These are phyloP conservation scores for Salix brachista DNA, from an alignment of 345 rosid species.

Conservation along the genomic window DNA sequence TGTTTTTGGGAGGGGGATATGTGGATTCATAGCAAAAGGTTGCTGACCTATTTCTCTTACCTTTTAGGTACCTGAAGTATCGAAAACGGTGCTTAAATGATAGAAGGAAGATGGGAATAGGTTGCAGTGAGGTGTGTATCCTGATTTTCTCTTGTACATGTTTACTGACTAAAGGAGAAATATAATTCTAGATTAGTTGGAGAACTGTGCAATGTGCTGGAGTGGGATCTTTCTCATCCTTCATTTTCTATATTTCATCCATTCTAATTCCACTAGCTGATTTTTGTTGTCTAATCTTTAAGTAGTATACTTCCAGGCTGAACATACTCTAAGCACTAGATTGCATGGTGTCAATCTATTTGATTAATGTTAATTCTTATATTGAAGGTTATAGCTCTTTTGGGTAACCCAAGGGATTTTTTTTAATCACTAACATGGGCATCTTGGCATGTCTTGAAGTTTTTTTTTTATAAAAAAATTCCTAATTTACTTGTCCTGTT, in stretches of 20 bases:
- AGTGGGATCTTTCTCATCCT: not conserved
- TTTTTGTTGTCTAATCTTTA: not conserved
- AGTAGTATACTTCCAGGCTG: not conserved
- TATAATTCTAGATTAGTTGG: not conserved
- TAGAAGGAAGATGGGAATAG: conserved; percentile 82
- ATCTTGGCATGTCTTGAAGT: not conserved
- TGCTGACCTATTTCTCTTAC: conserved; percentile 24
- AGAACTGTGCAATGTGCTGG: not conserved
- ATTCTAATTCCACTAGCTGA: not conserved
- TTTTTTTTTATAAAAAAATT: not conserved
- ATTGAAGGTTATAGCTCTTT: not conserved
- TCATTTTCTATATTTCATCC: not conserved
- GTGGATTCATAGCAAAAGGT: not conserved
- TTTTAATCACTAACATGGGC: not conserved
- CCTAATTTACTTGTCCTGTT: not conserved
- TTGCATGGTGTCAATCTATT: not conserved
- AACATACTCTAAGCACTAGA: not conserved
- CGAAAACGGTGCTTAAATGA: conserved; percentile 87
- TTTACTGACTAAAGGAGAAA: not conserved
- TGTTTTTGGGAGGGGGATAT: not conserved
- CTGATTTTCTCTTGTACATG: not conserved
- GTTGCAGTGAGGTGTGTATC: conserved; percentile 83
- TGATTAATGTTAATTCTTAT: not conserved
- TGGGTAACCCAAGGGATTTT: not conserved
- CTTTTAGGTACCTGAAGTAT: conserved; percentile 79